Conservation (phyloP, 1,284 basidiomycete genomes). For the Tilletia indica region DNA sequence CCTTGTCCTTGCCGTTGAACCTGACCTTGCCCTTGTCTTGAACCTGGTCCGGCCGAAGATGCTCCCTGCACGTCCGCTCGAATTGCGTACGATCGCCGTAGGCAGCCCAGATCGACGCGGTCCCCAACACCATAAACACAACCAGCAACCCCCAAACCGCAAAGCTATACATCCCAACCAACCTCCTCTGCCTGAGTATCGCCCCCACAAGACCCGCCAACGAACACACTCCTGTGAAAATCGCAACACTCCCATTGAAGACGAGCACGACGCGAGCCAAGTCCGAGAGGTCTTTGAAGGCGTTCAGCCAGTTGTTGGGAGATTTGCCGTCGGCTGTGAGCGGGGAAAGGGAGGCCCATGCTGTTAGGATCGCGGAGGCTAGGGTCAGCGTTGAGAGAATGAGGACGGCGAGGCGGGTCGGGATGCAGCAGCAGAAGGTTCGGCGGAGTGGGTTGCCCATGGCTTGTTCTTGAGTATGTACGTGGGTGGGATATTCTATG, state of each 20-base stretch:
- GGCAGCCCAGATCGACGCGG: background rate
- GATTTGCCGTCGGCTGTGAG: background rate
- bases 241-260: background rate
- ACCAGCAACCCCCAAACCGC: background rate
- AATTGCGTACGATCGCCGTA: background rate
- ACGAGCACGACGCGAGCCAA: background rate
- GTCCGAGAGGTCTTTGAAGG: too few species aligned
- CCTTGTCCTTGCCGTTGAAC: too few species aligned
- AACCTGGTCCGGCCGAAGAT: too few species aligned
- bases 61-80: too few species aligned
- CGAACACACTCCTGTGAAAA: background rate
- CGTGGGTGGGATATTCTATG: too few species aligned
- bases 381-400: background rate
- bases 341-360: background rate
- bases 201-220: conserved; percentile 1
- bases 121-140: background rate
- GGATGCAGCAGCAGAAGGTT: conserved; percentile 16
- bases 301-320: background rate
- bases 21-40: too few species aligned
- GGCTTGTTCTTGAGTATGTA: too few species aligned
- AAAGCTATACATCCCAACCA: conserved; percentile 7
- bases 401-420: conserved; percentile 4
- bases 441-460: background rate
- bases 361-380: background rate
- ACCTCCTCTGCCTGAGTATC: background rate